Conservation (phyloP, 805 yeast genomes). For the Lipomyces starkeyi region DNA sequence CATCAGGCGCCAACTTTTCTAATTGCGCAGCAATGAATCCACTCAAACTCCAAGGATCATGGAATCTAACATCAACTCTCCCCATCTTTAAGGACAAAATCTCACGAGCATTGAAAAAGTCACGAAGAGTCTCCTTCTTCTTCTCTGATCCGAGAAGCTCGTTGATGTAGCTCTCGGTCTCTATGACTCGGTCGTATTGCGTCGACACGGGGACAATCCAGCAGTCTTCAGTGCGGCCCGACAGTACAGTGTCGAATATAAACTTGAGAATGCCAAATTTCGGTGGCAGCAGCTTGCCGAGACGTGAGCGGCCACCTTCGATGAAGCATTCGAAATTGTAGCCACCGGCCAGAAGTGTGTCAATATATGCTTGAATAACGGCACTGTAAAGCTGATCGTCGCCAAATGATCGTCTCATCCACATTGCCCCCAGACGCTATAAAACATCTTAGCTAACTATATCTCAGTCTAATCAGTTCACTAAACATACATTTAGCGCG, state of each 20-base stretch:
- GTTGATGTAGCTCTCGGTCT: conserved; percentile 58
- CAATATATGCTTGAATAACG: conserved; percentile 52
- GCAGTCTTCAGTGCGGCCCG: conserved; percentile 51
- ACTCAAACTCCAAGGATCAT: conserved; percentile 52
- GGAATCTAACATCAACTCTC: conserved; percentile 51
- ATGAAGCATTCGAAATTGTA: conserved; percentile 63
- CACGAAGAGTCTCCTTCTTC: conserved; percentile 56
- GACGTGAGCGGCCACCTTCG: conserved; percentile 70
- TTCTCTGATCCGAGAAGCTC: conserved; percentile 65
- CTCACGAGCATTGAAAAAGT: conserved; percentile 46
- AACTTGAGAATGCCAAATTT: conserved; percentile 66
- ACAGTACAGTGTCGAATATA: conserved; percentile 54
- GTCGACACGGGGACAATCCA: conserved; percentile 63
- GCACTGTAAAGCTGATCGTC: conserved; percentile 56
- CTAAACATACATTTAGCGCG: conserved; percentile 49
- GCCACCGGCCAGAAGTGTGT: conserved; percentile 56
- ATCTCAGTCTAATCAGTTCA: conserved; percentile 18
- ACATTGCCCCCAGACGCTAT: conserved; percentile 58
- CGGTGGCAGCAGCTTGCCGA: conserved; percentile 67
- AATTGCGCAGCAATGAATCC: conserved; percentile 44
- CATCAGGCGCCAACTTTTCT: conserved; percentile 20
- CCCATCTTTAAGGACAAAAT: conserved; percentile 48
- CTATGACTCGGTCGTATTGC: conserved; percentile 65
- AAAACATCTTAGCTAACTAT: background rate
- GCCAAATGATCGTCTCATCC: conserved; percentile 57